phyloP scores from a whole-genome alignment of 306 rosid species.

The Nissolia schottii region DNA sequence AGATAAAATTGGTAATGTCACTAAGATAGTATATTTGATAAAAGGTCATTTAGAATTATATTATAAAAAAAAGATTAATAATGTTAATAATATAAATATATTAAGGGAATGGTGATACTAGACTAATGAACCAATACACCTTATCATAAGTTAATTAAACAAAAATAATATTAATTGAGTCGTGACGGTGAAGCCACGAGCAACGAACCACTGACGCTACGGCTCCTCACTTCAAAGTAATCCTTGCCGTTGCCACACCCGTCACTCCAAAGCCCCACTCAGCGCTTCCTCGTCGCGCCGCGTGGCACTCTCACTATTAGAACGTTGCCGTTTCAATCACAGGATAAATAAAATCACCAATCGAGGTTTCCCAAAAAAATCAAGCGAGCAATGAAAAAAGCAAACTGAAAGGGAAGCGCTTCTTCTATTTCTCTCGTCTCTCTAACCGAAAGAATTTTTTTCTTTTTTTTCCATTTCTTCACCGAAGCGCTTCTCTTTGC shows the following conservation, averaged over 20 bases:
- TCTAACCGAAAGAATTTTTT: not conserved
- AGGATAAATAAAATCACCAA: not conserved
- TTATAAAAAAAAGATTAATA: too few species aligned
- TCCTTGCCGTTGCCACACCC: slow-evolving; percentile 24
- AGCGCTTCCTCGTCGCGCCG: not conserved
- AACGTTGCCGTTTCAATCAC: slow-evolving; percentile 29
- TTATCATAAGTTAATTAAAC: not conserved
- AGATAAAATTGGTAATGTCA: too few species aligned
- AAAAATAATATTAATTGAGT: not conserved
- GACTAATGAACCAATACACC: too few species aligned
- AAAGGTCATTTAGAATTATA: too few species aligned
- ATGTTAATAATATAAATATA: too few species aligned
- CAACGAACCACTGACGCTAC: slow-evolving; percentile 11
- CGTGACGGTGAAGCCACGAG: slow-evolving; percentile 34
- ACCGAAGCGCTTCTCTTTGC: slow-evolving; percentile 9
- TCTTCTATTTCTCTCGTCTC: not conserved
- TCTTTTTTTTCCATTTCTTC: too few species aligned
- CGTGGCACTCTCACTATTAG: not conserved
- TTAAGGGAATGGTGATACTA: too few species aligned
- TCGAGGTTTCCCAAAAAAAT: not conserved
- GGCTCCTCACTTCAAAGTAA: slow-evolving; percentile 3
- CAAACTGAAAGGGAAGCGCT: not conserved
- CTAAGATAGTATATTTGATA: too few species aligned
- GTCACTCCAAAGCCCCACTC: slow-evolving; percentile 4
- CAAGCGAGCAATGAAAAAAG: not conserved